These are phyloP conservation scores for Pouteria glomerata DNA, from an alignment of 148 eudicot genomes.

Conservation along the genomic window DNA sequence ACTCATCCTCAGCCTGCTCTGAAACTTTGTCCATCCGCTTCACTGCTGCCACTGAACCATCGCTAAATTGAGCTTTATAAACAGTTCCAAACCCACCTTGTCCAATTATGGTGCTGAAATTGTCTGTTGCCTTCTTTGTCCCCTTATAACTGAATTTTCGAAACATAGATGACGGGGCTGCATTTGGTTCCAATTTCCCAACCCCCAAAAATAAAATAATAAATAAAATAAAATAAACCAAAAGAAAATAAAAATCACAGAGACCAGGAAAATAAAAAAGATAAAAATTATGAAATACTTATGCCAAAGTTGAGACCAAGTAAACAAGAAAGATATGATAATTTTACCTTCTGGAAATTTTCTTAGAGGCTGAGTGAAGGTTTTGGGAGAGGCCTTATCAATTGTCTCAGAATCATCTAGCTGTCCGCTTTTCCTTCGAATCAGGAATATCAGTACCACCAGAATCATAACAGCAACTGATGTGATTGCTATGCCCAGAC, in stretches of 20 bases:
- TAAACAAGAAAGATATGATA: neutral
- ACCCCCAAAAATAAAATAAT: neutral
- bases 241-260: neutral
- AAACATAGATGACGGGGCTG: constrained; percentile 71
- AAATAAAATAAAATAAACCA: no score
- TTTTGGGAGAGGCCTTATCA: constrained; percentile 35
- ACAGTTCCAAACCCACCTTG: constrained; percentile 95
- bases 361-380: constrained; percentile 39
- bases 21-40: constrained; percentile 80
- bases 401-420: constrained; percentile 47
- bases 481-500: constrained; percentile 64
- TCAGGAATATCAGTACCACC: constrained; percentile 49
- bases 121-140: constrained; percentile 74
- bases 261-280: neutral
- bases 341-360: constrained; percentile 67
- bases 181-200: constrained; percentile 16
- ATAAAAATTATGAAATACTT: neutral
- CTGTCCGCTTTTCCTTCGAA: constrained; percentile 67
- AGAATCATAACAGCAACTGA: constrained; percentile 54
- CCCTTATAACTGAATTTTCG: constrained; percentile 74
- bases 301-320: neutral
- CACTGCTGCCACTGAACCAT: constrained; percentile 68
- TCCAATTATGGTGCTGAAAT: constrained; percentile 70
- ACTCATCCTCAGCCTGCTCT: constrained; percentile 90
- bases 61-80: constrained; percentile 72